Evolutionary conservation across 257 asterid species (phyloP).

Genomic region (Anisodus acutangulus): DNA sequence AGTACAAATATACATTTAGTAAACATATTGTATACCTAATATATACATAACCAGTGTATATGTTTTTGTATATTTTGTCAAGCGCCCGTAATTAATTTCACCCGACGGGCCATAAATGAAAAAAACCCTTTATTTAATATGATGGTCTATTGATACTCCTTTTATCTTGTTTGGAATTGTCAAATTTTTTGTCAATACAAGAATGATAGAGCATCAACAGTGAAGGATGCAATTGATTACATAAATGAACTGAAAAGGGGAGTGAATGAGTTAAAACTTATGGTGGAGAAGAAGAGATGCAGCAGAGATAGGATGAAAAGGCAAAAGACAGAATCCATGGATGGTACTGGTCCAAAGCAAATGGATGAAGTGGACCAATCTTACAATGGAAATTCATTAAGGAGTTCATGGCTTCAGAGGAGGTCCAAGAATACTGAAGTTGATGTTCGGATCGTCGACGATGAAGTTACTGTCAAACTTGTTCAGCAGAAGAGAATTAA

Average conservation of each 20-base stretch:
- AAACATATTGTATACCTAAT: too few relatives aligned
- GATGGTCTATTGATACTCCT: neutral
- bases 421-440: conserved; percentile 81
- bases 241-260: conserved; percentile 70
- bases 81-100: too few relatives aligned
- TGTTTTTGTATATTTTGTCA: too few relatives aligned
- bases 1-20: too few relatives aligned
- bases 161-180: neutral
- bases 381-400: conserved; percentile 49
- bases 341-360: conserved; percentile 43
- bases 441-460: conserved; percentile 77
- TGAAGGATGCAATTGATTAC: conserved; percentile 62
- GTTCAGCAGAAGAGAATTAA: conserved; percentile 90
- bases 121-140: neutral
- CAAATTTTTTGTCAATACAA: conserved; percentile 24
- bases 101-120: too few relatives aligned
- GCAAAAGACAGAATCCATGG: conserved; percentile 49
- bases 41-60: too few relatives aligned
- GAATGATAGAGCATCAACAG: conserved; percentile 67
- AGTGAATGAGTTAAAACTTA: conserved; percentile 54
- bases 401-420: conserved; percentile 93
- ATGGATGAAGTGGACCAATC: conserved; percentile 59
- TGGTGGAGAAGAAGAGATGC: conserved; percentile 76
- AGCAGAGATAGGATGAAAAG: conserved; percentile 64
- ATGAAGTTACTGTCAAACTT: conserved; percentile 83